Percentiles rank a stretch among this genome's conserved stretches.
phyloP scores from a whole-genome alignment of 306 rosid genomes.

The Abrus pulchellus region DNA sequence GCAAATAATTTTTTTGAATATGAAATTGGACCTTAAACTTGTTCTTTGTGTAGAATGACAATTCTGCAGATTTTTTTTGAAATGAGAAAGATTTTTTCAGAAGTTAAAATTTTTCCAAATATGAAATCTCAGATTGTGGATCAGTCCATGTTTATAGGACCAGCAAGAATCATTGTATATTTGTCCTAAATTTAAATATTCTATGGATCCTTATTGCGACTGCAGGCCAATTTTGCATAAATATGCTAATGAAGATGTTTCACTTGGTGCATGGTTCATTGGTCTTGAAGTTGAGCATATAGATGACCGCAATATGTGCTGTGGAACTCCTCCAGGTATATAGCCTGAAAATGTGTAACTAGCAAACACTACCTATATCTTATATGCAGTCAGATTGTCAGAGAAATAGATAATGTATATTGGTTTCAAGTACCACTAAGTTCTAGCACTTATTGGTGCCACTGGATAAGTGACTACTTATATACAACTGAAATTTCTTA shows the following conservation, averaged over 20 bases:
- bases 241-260: slow-evolving; percentile 98
- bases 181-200: slow-evolving; percentile 23
- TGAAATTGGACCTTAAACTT: slow-evolving; percentile 17
- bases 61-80: slow-evolving; percentile 15
- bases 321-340: slow-evolving; percentile 99
- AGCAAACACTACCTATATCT: neutral
- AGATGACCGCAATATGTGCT: slow-evolving; percentile 96
- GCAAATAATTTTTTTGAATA: slow-evolving; percentile 10
- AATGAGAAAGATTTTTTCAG: neutral
- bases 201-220: slow-evolving; percentile 44
- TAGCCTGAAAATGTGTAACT: slow-evolving; percentile 13
- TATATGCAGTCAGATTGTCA: neutral
- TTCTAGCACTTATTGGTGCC: slow-evolving; percentile 1
- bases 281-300: slow-evolving; percentile 99
- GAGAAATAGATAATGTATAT: neutral
- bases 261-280: slow-evolving; percentile 97
- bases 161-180: slow-evolving; percentile 8
- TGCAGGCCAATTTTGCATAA: slow-evolving; percentile 91
- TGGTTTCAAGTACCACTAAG: neutral
- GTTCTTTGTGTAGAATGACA: neutral
- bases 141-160: slow-evolving; percentile 9
- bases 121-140: slow-evolving; percentile 7
- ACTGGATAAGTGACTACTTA: neutral
- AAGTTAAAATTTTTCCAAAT: slow-evolving; percentile 8
- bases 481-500: neutral